Base-by-base conservation (phyloP, 108 stramenopile genomes). In the Aurantiochytrium sp. region DNA sequence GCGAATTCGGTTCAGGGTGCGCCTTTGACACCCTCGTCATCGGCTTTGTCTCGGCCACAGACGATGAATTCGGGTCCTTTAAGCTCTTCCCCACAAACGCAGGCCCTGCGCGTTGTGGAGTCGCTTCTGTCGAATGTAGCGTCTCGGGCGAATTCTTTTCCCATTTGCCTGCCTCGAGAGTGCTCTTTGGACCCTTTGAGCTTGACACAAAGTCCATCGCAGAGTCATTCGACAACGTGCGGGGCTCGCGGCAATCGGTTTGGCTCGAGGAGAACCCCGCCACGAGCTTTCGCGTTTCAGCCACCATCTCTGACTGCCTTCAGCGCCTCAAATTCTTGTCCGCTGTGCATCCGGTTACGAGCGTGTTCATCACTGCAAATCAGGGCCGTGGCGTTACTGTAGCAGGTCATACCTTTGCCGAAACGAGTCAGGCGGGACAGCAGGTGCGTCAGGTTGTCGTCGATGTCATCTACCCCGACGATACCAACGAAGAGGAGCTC, bases 111-210 rank as follows among this genome's bases (percentile, higher is more conserved):
- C 59, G 91, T 83, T 91, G 90, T 60, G 93, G 93, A 5, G 90
- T 93, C 6, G 90, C 91, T 8, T 90, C 91, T 58, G 93, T 94
- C 2, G 93, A 94, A 88, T 94, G 93, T 59, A 92, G 91, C 64
- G 72, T 93, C 29, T 60, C 89, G 0, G 93, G 93, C 19, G 83
- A 29, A 4, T 94, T 94, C 58, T 92, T 89, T 44, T 89, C 55
- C 23, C 58, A 94, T n/a, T 64, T 94, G 44, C 93, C 93, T 21
- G 25, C 29, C 25, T 91, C 93, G 43, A 42, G 60, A 4, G 28
- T 89, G 8, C 25, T 93, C 18, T 72, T 49, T 59, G 93, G 91
- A 44, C 91, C 93, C 18, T 44, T 88, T 83, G 49, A 83, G 51
- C 51, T 83, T 2, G 49, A 53, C 5, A 25, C 76, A 12, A 69